Conservation (phyloP, 2,329 filamentous ascomycete species). For the Aspergillus eucalypticola region DNA sequence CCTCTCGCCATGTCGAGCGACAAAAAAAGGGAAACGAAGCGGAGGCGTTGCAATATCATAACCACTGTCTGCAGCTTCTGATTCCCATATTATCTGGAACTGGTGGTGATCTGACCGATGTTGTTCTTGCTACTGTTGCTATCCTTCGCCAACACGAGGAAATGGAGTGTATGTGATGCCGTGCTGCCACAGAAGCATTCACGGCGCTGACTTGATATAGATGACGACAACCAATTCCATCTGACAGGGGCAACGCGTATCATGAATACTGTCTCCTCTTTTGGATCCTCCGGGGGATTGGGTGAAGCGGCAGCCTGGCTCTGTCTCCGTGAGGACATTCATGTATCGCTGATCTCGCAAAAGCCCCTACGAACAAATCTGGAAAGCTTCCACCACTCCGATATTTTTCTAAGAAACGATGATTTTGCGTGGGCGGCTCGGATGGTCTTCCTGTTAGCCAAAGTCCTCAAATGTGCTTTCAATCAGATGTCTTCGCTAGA, state of each 20-base stretch:
- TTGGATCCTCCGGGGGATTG: slow-evolving; percentile 41
- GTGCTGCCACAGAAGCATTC: background rate
- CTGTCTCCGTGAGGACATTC: slow-evolving; percentile 42
- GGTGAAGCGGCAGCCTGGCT: slow-evolving; percentile 44
- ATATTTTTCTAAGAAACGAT: slow-evolving; percentile 34
- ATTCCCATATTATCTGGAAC: slow-evolving; percentile 35
- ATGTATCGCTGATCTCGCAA: slow-evolving; percentile 37
- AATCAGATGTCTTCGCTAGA: slow-evolving; percentile 4
- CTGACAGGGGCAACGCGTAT: slow-evolving; percentile 39
- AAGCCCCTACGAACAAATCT: slow-evolving; percentile 37
- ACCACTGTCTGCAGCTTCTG: slow-evolving; percentile 35
- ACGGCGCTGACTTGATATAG: slow-evolving; percentile 15
- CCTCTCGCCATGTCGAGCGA: slow-evolving; percentile 35
- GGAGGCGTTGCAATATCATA: slow-evolving; percentile 37
- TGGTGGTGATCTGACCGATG: slow-evolving; percentile 26
- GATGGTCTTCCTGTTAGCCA: slow-evolving; percentile 40
- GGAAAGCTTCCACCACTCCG: slow-evolving; percentile 35
- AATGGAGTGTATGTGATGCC: slow-evolving; percentile 27
- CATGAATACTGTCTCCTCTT: slow-evolving; percentile 39
- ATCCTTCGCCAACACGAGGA: slow-evolving; percentile 40
- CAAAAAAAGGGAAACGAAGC: slow-evolving; percentile 22
- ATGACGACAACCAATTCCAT: slow-evolving; percentile 38
- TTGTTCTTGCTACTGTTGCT: slow-evolving; percentile 34
- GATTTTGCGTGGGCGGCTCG: slow-evolving; percentile 41
- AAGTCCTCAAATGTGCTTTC: slow-evolving; percentile 27